Base-by-base conservation (phyloP, 805 yeast species). In the Lipomyces yamanashiensis region DNA sequence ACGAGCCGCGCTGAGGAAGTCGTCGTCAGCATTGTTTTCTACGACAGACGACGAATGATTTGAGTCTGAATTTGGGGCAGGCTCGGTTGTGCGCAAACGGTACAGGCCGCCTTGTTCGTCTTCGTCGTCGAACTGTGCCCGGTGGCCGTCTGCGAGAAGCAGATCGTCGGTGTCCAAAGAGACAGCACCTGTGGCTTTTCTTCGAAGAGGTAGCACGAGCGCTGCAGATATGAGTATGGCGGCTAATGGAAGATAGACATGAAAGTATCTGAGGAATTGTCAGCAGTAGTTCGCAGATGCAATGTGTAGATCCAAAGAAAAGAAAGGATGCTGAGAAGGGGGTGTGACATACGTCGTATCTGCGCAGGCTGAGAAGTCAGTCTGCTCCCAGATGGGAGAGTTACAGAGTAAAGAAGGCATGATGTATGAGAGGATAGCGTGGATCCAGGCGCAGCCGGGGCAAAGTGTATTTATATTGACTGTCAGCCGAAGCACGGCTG, bases 1-100 rank as follows among this genome's bases (percentile, higher is more conserved):
- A 33, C 15, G 43, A 9, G 8, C 39, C 13, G 37, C 12, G 48
- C 15, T 15, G 15, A 53, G 43, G 23, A 41, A 53, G 13, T 33
- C 47, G 28, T 64, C 63, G 12, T 57, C 67, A 12, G 21, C 51
- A 12, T 50, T 58, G 9, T 19, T 28, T 5, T 28, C 28, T 2
- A 28, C 66, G n/a, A 58, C n/a, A 44, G 48, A 53, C 17, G 43
- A 33, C 5, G 48, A 9, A 28, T 28, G 40, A 19, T 40, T 21
- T 12, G 45, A 50, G 33, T 33, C 58, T n/a, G 45, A 19, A 45
- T 15, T 21, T 23, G 33, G 43, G 21, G n/a, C 50, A 34, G 48
- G 51, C 15, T 62, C 59, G 41, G 54, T 60, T 2, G 63, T 63
- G 47, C 37, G 49, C 15, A 62, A 55, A 1, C 66, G 61, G 43